A percentile compares a stretch with the other conserved stretches of the same genome.
Conservation (phyloP, 805 yeast genomes). For the Pichia membranifaciens region DNA sequence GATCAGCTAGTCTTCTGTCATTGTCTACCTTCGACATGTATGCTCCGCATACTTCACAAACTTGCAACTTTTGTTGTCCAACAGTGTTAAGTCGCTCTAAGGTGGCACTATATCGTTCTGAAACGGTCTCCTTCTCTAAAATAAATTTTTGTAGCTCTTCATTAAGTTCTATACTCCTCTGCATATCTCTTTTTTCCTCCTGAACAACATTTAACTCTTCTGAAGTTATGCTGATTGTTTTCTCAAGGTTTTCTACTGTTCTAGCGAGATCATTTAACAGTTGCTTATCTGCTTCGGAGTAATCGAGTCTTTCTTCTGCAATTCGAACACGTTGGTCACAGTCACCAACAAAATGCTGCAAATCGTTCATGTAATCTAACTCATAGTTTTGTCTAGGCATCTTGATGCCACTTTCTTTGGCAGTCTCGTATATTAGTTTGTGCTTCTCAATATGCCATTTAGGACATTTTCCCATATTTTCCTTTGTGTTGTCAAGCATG, state of each 20-base stretch:
- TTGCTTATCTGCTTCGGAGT: conserved; percentile 55
- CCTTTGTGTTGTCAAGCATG: conserved; percentile 73
- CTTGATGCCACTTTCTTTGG: conserved; percentile 31
- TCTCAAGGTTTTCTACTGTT: conserved; percentile 56
- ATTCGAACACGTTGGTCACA: conserved; percentile 58
- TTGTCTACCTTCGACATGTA: conserved; percentile 79
- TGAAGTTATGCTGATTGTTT: conserved; percentile 56
- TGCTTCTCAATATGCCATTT: conserved; percentile 68
- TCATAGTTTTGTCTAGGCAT: conserved; percentile 40
- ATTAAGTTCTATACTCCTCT: conserved; percentile 46
- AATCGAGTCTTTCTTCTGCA: conserved; percentile 61
- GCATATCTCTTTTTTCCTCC: conserved; percentile 39
- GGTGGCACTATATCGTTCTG: conserved; percentile 51
- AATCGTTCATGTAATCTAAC: conserved; percentile 40
- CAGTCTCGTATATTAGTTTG: conserved; percentile 59
- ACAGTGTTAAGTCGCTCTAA: conserved; percentile 75
- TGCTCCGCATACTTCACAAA: conserved; percentile 87
- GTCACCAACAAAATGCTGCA: conserved; percentile 53
- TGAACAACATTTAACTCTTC: conserved; percentile 54
- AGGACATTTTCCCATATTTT: conserved; percentile 77
- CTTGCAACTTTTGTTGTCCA: conserved; percentile 86
- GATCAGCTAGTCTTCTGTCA: conserved; percentile 84
- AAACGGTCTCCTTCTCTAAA: conserved; percentile 44
- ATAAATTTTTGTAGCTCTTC: conserved; percentile 39
- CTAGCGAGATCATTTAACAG: conserved; percentile 29